Conservation (phyloP, 352 stramenopile genomes). For the Peronospora belbahrii region DNA sequence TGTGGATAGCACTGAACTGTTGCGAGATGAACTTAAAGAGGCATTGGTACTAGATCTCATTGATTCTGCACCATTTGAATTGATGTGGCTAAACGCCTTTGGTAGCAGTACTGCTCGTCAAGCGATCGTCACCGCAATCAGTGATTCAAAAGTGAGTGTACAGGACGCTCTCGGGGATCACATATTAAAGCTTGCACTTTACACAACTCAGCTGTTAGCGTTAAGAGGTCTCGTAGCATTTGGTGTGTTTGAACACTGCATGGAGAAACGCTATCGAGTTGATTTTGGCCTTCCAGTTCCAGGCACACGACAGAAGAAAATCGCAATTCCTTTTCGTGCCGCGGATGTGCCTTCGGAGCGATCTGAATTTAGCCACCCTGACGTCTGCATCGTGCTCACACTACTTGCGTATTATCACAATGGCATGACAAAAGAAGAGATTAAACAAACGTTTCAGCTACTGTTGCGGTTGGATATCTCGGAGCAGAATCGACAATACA, state of each 20-base stretch:
- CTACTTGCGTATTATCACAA: conserved; percentile 81
- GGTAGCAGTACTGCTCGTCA: conserved; percentile 3
- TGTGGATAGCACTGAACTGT: conserved; percentile 5
- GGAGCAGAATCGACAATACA: conserved; percentile 56
- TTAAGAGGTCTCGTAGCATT: conserved; percentile 72
- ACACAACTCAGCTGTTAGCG: conserved; percentile 40
- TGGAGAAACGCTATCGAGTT: conserved; percentile 83
- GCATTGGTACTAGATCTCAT: conserved; percentile 60
- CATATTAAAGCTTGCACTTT: conserved; percentile 14
- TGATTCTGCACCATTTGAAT: conserved; percentile 41
- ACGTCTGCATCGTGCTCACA: conserved; percentile 77
- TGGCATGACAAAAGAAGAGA: conserved; percentile 44
- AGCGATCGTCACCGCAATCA: conserved; percentile 29
- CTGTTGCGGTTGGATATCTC: conserved; percentile 59
- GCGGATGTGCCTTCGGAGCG: conserved; percentile 75
- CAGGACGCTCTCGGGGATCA: conserved; percentile 15
- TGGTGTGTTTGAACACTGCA: conserved; percentile 66
- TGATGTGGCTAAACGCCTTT: conserved; percentile 55
- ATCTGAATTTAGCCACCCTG: conserved; percentile 86
- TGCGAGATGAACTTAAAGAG: conserved; percentile 22
- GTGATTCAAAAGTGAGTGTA: conserved; percentile 25
- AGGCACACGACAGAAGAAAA: conserved; percentile 40
- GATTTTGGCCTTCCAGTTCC: conserved; percentile 57
- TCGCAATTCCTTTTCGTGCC: conserved; percentile 83
- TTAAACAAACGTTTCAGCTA: conserved; percentile 42